phyloP scores from a whole-genome alignment of 352 stramenopile genomes.

The Globisporangium rhizosaccharum region DNA sequence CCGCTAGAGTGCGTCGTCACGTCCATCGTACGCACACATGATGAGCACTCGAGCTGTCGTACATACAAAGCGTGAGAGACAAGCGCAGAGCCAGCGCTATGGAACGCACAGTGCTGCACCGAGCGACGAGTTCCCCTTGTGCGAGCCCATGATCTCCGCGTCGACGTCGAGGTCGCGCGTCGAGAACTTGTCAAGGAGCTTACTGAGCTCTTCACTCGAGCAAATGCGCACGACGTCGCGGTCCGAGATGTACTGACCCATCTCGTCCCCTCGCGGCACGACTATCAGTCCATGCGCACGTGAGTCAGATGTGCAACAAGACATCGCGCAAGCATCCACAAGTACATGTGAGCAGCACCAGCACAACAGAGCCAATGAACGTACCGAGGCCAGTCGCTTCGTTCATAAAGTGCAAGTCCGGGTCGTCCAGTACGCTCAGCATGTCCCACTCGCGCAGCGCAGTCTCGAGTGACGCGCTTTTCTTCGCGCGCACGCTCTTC shows the following conservation, averaged over 20 bases:
- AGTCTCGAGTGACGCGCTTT: slow-evolving; percentile 36
- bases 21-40: background rate
- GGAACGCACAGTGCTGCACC: slow-evolving; percentile 42
- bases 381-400: slow-evolving; percentile 57
- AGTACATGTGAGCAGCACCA: background rate
- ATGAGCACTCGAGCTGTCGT: background rate
- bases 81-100: background rate
- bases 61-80: background rate
- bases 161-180: slow-evolving; percentile 47
- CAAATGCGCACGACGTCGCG: slow-evolving; percentile 73
- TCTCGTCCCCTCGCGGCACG: slow-evolving; percentile 43
- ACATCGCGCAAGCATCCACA: background rate
- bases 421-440: slow-evolving; percentile 25
- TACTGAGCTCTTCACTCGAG: slow-evolving; percentile 46
- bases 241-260: slow-evolving; percentile 61
- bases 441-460: slow-evolving; percentile 49
- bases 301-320: background rate
- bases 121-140: slow-evolving; percentile 48
- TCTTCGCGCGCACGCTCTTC: slow-evolving; percentile 40
- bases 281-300: slow-evolving; percentile 15
- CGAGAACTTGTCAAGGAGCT: slow-evolving; percentile 62
- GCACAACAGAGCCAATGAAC: background rate
- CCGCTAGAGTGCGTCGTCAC: slow-evolving; percentile 22
- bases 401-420: slow-evolving; percentile 63
- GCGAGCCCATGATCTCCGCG: slow-evolving; percentile 56